Evolutionary conservation across 2,329 filamentous ascomycete species (phyloP), one percentile per base, ranked within the genome.

Genomic region (Fusarium kyushuense): DNA sequence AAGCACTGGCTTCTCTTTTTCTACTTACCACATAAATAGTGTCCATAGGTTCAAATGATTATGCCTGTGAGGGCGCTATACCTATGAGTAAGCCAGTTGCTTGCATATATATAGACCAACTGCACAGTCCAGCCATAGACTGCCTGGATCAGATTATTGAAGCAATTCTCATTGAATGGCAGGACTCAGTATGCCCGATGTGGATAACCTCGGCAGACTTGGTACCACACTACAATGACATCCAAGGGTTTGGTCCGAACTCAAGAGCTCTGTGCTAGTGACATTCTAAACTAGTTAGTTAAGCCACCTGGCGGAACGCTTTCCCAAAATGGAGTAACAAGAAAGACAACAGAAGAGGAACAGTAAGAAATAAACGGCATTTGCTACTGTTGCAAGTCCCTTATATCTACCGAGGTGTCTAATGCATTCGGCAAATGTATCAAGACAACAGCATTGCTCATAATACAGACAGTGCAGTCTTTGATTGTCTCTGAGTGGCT

Each of bases 401-500:
- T 40, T 10, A 40, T 11, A 23, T 23, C 19, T 23, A 23, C 7
- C 19, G 8, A 40, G 13, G 5, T 23, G 13, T 19, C 6, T 19
- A 7, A 3, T 38, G 11, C n/a, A 13, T 11, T 13, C n/a, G 12
- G 11, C 4, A 6, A 4, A 10, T 38, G 11, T 4, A 13, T 17
- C 17, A 35, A 25, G 7, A 25, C 23, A 25, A 5, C 3, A 36
- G n/a, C 35, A 36, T 36, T 17, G 35, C 35, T 36, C 35, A 7
- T 11, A 7, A 10, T 36, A 13, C 3, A 36, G 35, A 36, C 17
- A 36, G n/a, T 19, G 2, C 35, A 19, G 17, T 2, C 4, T 6
- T 12, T 4, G 4, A 1, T 7, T 13, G 35, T 36, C 7, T 19
- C 35, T 10, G 0, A 19, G n/a, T n/a, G n/a, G n/a, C n/a, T n/a